Base-by-base conservation (phyloP, 73 alveolate genomes). In the Paramecium caudatum region DNA sequence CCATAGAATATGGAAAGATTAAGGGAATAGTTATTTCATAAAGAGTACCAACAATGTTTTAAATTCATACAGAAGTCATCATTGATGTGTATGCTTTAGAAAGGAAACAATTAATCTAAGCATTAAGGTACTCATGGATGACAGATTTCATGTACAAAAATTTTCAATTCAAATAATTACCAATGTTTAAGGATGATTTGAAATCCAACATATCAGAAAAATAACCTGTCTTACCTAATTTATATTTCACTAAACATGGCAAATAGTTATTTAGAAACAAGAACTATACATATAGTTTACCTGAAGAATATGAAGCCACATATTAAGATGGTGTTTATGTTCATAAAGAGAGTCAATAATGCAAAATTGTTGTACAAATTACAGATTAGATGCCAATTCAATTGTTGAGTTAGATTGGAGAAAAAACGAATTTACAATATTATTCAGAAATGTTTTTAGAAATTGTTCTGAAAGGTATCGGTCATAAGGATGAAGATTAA, bases 91-190 rank as follows among this genome's bases (percentile, higher is more conserved):
- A 41, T 74, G 62, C 88, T 16, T 34, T 74, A 36, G 68, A 74
- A 41, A 74, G 88, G 43, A 27, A 37, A 27, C 21, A 17, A 74
- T 17, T 74, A 12, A 39, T 74, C 16, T 39, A 36, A 74, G 62
- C 65, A 37, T 12, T 74, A n/a, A 74, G 88, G 43, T 41, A 74
- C 19, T 74, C 69, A 1, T 74, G 88, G 88, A 74, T 27, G 88
- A 74, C 88, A n/a, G 88, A 74, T 74, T 74, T 41, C n/a, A 74
- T 74, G 62, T 47, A 74, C 43, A 74, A 74, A 21, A 74, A 74
- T 39, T 74, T 74, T 25, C 34, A 74, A 39, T 74, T 74, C 43
- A 74, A 45, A 74, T 13, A 74, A 4, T 17, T 74, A 6, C 88
- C 88, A 7, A 30, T 74, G 45, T 74, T 12, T 15, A 74, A 74